Percentiles rank a stretch among this genome's conserved stretches.
Conservation (phyloP, 208 protist genomes). For the Leishmania arabica region DNA sequence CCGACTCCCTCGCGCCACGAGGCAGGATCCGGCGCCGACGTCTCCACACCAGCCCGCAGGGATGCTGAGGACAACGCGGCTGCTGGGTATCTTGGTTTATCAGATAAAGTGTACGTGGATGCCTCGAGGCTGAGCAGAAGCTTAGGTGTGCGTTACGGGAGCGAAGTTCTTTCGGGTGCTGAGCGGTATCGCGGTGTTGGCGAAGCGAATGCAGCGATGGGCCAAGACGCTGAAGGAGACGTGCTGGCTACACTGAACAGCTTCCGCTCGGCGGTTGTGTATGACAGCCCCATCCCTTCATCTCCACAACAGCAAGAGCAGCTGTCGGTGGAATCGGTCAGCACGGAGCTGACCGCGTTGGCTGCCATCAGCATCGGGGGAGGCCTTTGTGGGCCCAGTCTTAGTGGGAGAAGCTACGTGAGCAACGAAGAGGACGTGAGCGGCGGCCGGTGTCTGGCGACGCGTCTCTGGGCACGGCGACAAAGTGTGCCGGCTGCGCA, state of each 20-base stretch:
- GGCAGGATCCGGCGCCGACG: not conserved
- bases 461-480: slow-evolving; percentile 13
- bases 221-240: not conserved
- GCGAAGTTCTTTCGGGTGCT: not conserved
- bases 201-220: not conserved
- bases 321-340: not conserved
- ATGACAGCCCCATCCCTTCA: not conserved
- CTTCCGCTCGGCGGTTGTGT: not conserved
- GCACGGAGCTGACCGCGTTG: not conserved
- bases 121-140: not conserved
- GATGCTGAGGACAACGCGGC: slow-evolving; percentile 9
- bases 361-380: not conserved
- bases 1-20: not conserved
- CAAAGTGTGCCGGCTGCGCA: not conserved
- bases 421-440: not conserved
- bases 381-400: not conserved
- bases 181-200: not conserved
- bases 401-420: not conserved
- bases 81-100: not conserved
- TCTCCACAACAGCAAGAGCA: not conserved
- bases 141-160: not conserved
- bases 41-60: not conserved
- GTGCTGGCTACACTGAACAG: not conserved
- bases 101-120: not conserved
- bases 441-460: slow-evolving; percentile 19